These are phyloP conservation scores for Aspergillus oerlinghausenensis DNA, from an alignment of 2,329 filamentous ascomycete species.

Conservation along the genomic window DNA sequence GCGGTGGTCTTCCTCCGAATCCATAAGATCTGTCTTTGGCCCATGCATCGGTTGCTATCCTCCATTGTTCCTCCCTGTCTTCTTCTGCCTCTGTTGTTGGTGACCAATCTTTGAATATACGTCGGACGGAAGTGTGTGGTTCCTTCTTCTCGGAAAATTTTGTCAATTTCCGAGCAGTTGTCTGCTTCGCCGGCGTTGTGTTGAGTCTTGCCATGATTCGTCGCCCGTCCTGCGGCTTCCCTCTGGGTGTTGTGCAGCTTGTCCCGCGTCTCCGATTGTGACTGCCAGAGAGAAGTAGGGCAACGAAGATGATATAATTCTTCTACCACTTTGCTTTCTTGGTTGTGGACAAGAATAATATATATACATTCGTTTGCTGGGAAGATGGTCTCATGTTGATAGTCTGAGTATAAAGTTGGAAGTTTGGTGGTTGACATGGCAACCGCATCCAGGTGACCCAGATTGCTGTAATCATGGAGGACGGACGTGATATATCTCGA, in stretches of 20 bases:
- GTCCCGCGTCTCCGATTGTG: background rate
- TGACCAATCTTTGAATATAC: background rate
- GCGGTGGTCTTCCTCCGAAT: constrained; percentile 8
- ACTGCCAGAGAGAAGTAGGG: background rate
- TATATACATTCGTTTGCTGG: background rate
- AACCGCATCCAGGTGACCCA: background rate
- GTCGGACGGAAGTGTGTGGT: background rate
- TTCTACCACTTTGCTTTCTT: background rate
- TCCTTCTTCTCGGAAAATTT: background rate
- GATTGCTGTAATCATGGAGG: background rate
- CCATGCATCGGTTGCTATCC: constrained; percentile 3
- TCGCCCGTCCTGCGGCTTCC: background rate
- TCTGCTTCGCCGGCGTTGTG: constrained; percentile 3
- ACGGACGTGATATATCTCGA: too few species aligned
- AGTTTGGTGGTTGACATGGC: constrained; percentile 2
- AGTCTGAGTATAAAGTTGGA: background rate
- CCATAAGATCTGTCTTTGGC: constrained; percentile 3
- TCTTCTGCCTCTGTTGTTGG: constrained; percentile 1
- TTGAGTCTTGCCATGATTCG: constrained; percentile 13
- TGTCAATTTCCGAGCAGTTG: background rate
- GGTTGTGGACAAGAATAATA: background rate
- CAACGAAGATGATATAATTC: background rate
- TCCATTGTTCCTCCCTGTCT: constrained; percentile 8
- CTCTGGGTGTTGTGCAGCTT: background rate
- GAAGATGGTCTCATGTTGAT: background rate